phyloP scores from a whole-genome alignment of 1,284 basidiomycete species.

The Fomitopsis palustris region DNA sequence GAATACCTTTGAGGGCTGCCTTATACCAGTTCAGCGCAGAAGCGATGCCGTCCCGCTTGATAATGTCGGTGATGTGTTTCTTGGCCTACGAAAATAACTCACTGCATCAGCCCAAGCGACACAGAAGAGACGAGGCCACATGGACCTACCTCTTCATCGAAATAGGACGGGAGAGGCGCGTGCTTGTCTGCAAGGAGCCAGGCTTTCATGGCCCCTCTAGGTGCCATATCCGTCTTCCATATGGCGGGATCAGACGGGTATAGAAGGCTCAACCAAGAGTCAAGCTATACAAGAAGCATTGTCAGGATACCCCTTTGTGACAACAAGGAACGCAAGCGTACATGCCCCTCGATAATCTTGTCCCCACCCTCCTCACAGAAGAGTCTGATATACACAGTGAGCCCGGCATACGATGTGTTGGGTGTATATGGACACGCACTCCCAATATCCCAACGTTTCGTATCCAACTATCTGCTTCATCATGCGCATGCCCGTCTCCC shows the following conservation, averaged over 20 bases:
- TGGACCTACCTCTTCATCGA: slow-evolving; percentile 16
- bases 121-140: not conserved
- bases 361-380: slow-evolving; percentile 28
- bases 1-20: slow-evolving; percentile 18
- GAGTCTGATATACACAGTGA: slow-evolving; percentile 14
- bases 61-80: slow-evolving; percentile 12
- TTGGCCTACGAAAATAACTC: slow-evolving; percentile 8
- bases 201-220: slow-evolving; percentile 20
- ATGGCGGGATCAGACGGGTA: slow-evolving; percentile 24
- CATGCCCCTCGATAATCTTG: slow-evolving; percentile 25
- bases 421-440: slow-evolving; percentile 7
- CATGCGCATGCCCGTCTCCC: slow-evolving; percentile 8
- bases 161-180: slow-evolving; percentile 16
- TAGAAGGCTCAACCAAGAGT: slow-evolving; percentile 28
- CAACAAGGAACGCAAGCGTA: slow-evolving; percentile 7
- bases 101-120: not conserved
- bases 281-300: slow-evolving; percentile 15
- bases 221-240: slow-evolving; percentile 25
- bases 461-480: slow-evolving; percentile 44
- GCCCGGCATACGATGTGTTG: not conserved
- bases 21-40: slow-evolving; percentile 28
- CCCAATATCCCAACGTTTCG: slow-evolving; percentile 32
- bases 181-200: slow-evolving; percentile 25
- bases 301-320: not conserved
- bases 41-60: slow-evolving; percentile 19